Evolutionary conservation across 2,329 filamentous ascomycete genomes (phyloP).

Genomic region (Talaromyces sp.): DNA sequence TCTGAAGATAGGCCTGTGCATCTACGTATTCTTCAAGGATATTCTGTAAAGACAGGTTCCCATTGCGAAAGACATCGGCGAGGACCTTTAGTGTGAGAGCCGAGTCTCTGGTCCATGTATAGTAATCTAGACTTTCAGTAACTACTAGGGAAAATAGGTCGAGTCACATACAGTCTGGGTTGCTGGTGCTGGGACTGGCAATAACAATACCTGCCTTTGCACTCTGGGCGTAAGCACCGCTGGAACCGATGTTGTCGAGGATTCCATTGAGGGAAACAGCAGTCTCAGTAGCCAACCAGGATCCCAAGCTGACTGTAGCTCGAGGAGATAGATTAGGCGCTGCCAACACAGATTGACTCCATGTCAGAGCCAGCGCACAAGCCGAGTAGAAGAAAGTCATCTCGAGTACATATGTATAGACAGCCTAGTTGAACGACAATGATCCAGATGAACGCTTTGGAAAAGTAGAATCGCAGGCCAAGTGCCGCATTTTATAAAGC

Average conservation of each 20-base stretch:
- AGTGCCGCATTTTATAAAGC: neutral
- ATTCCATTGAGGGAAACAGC: conserved; percentile 46
- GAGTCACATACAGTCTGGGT: conserved; percentile 47
- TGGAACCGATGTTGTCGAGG: conserved; percentile 50
- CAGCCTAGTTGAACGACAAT: neutral
- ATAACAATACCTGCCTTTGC: conserved; percentile 48
- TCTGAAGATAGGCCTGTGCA: conserved; percentile 61
- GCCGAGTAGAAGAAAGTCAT: conserved; percentile 18
- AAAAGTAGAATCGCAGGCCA: neutral
- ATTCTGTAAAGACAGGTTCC: conserved; percentile 51
- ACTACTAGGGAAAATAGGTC: neutral
- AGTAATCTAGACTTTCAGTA: conserved; percentile 55
- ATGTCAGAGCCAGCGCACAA: conserved; percentile 14
- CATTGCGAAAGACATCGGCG: conserved; percentile 60
- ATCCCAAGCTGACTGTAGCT: conserved; percentile 16
- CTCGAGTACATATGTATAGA: too few species aligned
- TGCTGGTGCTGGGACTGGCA: conserved; percentile 49
- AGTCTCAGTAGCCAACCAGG: conserved; percentile 37
- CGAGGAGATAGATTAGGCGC: conserved; percentile 14
- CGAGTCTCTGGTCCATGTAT: conserved; percentile 72
- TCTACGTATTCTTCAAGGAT: conserved; percentile 63
- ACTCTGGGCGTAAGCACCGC: conserved; percentile 43
- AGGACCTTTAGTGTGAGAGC: conserved; percentile 64
- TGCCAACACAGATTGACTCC: conserved; percentile 14
- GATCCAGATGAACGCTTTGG: neutral